Conservation (phyloP, 805 yeast genomes). For the Blastobotrys muscicola region DNA sequence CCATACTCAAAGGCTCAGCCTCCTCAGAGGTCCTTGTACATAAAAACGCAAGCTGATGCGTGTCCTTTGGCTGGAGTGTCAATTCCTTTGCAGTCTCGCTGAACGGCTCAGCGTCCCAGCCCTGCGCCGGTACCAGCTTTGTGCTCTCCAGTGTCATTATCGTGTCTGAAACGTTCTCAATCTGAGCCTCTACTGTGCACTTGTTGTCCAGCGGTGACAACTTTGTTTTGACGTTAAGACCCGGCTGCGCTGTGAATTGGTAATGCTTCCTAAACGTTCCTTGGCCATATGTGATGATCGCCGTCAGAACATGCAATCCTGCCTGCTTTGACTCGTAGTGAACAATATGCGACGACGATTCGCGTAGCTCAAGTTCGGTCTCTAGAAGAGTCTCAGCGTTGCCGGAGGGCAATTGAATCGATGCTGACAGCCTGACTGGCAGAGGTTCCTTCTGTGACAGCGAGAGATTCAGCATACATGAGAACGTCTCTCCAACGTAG, state of each 20-base stretch:
- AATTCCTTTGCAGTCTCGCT: conserved; percentile 1
- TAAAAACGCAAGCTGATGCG: conserved; percentile 21
- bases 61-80: conserved; percentile 23
- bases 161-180: conserved; percentile 25
- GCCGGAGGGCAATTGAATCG: conserved; percentile 13
- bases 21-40: conserved; percentile 11
- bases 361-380: conserved; percentile 4
- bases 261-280: conserved; percentile 19
- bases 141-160: conserved; percentile 23
- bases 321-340: conserved; percentile 19
- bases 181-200: conserved; percentile 25
- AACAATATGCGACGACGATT: conserved; percentile 7
- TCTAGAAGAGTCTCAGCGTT: conserved; percentile 7
- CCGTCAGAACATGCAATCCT: conserved; percentile 22
- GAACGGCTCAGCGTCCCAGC: conserved; percentile 16
- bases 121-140: conserved; percentile 19
- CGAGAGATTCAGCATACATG: conserved; percentile 17
- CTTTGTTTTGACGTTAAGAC: conserved; percentile 24
- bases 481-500: conserved; percentile 26
- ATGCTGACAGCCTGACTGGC: conserved; percentile 11
- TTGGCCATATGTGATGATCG: conserved; percentile 16
- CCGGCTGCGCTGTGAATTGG: conserved; percentile 24
- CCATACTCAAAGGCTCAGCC: conserved; percentile 8
- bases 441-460: conserved; percentile 1
- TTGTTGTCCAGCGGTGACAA: conserved; percentile 8